Conservation (phyloP, 1,284 basidiomycete species). For the Trametes pubescens region DNA sequence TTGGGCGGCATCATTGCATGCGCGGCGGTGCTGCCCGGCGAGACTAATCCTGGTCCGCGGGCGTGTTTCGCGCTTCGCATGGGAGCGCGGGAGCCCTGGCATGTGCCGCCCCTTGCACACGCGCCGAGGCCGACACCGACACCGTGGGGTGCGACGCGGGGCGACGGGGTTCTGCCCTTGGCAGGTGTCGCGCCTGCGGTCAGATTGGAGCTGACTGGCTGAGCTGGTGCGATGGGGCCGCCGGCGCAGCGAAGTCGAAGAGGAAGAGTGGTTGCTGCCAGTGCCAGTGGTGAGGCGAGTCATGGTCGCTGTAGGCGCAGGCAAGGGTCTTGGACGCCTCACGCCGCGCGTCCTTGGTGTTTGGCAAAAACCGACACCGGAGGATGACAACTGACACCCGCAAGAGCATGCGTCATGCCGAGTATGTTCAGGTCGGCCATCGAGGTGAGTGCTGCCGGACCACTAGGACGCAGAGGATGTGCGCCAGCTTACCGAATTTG, state of each 20-base stretch:
- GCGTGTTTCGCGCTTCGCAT: slow-evolving; percentile 20
- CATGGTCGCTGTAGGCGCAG: background rate
- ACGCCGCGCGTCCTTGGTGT: background rate
- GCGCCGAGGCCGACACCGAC: too few species aligned
- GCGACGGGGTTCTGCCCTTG: background rate
- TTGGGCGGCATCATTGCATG: background rate
- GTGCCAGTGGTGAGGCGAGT: background rate
- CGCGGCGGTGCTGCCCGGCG: slow-evolving; percentile 15
- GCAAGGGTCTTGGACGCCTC: background rate
- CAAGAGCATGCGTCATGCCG: background rate
- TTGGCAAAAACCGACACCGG: background rate
- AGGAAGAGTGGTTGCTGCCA: too few species aligned
- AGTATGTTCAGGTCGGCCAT: background rate
- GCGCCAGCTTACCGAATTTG: background rate
- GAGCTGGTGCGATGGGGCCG: too few species aligned
- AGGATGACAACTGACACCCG: background rate
- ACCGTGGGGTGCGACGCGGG: too few species aligned
- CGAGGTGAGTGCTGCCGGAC: too few species aligned
- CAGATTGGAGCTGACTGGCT: background rate
- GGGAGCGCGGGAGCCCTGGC: slow-evolving; percentile 1
- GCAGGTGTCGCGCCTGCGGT: background rate
- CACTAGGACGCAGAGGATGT: too few species aligned
- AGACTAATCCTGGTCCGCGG: slow-evolving; percentile 25
- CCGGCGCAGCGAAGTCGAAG: too few species aligned
- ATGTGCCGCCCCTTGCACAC: background rate